These are phyloP conservation scores for Beauveria medogensis DNA, from an alignment of 2,329 filamentous ascomycete species.

Conservation along the genomic window DNA sequence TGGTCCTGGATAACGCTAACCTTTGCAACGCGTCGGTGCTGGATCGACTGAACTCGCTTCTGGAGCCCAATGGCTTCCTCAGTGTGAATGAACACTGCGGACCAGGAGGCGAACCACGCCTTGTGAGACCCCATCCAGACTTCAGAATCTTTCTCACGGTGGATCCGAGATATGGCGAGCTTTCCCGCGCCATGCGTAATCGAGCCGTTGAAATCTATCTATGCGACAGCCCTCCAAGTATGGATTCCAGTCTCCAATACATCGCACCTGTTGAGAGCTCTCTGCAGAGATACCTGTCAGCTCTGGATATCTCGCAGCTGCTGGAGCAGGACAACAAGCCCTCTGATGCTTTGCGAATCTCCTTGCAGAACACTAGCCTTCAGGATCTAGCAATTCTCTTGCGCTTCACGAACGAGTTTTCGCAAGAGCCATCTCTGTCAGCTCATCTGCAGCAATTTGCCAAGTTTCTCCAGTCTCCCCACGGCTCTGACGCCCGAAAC, in stretches of 20 bases:
- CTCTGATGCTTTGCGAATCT: conserved; percentile 24
- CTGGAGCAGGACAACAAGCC: conserved; percentile 17
- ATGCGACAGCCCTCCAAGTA: conserved; percentile 32
- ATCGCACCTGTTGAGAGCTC: conserved; percentile 41
- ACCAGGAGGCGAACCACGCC: conserved; percentile 68
- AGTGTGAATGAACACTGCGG: conserved; percentile 91
- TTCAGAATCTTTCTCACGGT: conserved; percentile 93
- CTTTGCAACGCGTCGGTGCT: conserved; percentile 91
- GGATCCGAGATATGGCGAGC: conserved; percentile 83
- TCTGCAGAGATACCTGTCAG: conserved; percentile 38
- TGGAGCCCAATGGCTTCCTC: conserved; percentile 81
- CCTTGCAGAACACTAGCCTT: conserved; percentile 40
- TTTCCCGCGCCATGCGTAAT: conserved; percentile 95
- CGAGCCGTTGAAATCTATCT: conserved; percentile 85
- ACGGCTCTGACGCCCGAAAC: conserved; percentile 21
- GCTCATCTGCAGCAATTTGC: conserved; percentile 19
- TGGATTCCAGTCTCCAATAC: conserved; percentile 27
- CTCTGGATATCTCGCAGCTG: conserved; percentile 24
- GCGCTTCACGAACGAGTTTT: conserved; percentile 22
- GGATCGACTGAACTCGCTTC: conserved; percentile 85
- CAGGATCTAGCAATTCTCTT: conserved; percentile 34
- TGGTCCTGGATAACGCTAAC: conserved; percentile 95
- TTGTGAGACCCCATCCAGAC: conserved; percentile 73
- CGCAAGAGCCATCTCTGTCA: conserved; percentile 12
- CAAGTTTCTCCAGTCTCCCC: conserved; percentile 24